Base-by-base conservation (phyloP, 2,329 filamentous ascomycete genomes). In the Scopulariopsis brevicaulis region DNA sequence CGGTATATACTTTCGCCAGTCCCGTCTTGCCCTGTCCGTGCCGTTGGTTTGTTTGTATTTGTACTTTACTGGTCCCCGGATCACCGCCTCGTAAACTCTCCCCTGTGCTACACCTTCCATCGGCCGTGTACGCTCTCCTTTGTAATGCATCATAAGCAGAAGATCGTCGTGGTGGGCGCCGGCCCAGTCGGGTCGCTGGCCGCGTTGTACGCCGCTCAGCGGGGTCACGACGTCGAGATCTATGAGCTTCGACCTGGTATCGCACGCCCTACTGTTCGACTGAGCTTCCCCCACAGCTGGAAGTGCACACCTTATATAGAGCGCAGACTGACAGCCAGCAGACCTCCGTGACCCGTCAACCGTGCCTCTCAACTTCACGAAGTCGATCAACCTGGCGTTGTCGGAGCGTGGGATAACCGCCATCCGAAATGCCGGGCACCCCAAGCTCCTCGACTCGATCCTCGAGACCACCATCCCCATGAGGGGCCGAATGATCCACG, bases 301-400 rank as follows among this genome's bases (percentile, higher is more conserved):
- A 40, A 40, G 37, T 14, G 37, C 12, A 4, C 12, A 14, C 4
- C 5, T 40, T 40, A 40, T 10, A 20, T n/a, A 22, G n/a, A 6
- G 6, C 18, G 15, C 8, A 18, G 2, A 46, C 40, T 46, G 18
- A 50, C 46, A 12, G 12, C 46, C 5, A 50, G 28, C 20, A 97
- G 94, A 99, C 74, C 84, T 97, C 54, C 85, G 94, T 48, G 85
- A 95, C 69, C 85, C 88, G 2, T 81, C 83, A 2, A 96, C 89
- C 0, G 84, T 85, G 34, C 92, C 93, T 3, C 78, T 97, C 61
- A 96, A 96, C 72, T 96, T 96, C 68, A 96, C 92, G 60, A 96
- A 91, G 70, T 97, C 94, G n/a, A 99, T 99, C 76, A 99, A 99
- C 68, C 75, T 99, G 58, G 93, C 94, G 24, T 78, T 99, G 1